Percentiles rank a stretch among this genome's conserved stretches.
Conservation (phyloP, 352 stramenopile species). For the Phytophthora boehmeriae region DNA sequence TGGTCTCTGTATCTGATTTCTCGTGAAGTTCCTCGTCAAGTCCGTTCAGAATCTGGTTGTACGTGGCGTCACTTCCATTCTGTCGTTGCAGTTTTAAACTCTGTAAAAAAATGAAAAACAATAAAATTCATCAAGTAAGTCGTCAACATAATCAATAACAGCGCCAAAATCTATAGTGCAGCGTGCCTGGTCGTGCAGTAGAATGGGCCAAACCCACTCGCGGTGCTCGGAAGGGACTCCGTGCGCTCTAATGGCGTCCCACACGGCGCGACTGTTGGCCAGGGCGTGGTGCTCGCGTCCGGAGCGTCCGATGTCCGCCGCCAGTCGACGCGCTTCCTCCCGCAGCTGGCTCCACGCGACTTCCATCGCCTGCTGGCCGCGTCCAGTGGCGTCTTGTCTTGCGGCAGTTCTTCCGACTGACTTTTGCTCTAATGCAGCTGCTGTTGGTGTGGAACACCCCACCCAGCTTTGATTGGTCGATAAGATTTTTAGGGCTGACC, state of each 20-base stretch:
- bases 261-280: constrained; percentile 42
- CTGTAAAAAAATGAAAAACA: constrained; percentile 24
- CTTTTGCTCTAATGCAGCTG: not conserved
- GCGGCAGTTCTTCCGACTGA: not conserved
- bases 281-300: constrained; percentile 78
- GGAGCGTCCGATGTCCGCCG: constrained; percentile 58
- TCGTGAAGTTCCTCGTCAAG: constrained; percentile 39
- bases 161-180: not conserved
- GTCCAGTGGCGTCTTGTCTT: constrained; percentile 2
- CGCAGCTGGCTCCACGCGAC: constrained; percentile 67
- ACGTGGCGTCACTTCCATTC: constrained; percentile 46
- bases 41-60: constrained; percentile 57
- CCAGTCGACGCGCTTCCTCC: constrained; percentile 59
- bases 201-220: constrained; percentile 81
- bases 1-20: constrained; percentile 27
- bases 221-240: constrained; percentile 71
- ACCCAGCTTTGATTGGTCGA: too few species aligned
- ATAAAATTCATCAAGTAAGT: not conserved
- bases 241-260: constrained; percentile 57
- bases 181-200: constrained; percentile 60
- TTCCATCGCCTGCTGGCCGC: constrained; percentile 32
- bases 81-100: constrained; percentile 66
- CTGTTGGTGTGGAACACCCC: not conserved
- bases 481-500: too few species aligned
- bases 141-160: too few species aligned